These are phyloP conservation scores for Lentinula novae-zelandiae DNA, from an alignment of 1,284 basidiomycete genomes.

Conservation along the genomic window DNA sequence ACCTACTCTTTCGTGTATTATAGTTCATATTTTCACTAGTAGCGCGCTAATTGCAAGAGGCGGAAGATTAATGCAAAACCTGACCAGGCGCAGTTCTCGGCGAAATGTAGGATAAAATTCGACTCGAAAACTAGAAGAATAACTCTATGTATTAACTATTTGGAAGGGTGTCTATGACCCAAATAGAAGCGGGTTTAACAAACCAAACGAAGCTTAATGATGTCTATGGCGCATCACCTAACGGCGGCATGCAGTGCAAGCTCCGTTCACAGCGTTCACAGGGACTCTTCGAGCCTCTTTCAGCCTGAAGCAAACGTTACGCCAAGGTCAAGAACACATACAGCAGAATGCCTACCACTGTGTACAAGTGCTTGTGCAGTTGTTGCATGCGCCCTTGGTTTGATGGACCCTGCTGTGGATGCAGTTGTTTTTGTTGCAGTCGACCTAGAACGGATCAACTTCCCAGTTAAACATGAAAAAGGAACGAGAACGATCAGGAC, in stretches of 20 bases:
- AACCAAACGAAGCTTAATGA: background rate
- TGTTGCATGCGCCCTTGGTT: conserved; percentile 4
- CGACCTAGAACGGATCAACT: background rate
- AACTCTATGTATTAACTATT: too few relatives aligned
- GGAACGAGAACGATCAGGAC: background rate
- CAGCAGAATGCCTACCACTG: conserved; percentile 4
- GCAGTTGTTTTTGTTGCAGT: conserved; percentile 6
- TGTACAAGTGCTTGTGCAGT: conserved; percentile 8
- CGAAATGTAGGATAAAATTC: background rate
- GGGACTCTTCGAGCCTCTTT: conserved; percentile 2
- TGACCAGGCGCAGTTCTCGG: too few relatives aligned
- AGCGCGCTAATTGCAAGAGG: background rate
- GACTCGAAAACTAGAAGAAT: background rate
- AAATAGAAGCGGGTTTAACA: background rate
- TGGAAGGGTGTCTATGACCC: background rate
- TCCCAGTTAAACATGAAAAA: background rate
- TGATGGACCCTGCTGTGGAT: conserved; percentile 7
- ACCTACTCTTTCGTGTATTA: background rate
- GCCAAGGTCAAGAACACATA: background rate
- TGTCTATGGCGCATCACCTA: background rate
- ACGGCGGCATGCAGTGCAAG: background rate
- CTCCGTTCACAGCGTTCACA: background rate
- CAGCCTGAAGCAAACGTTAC: background rate
- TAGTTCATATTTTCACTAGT: background rate
- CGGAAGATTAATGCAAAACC: background rate